phyloP scores from a whole-genome alignment of 2,329 filamentous ascomycete genomes.

The Colletotrichum spinosum region DNA sequence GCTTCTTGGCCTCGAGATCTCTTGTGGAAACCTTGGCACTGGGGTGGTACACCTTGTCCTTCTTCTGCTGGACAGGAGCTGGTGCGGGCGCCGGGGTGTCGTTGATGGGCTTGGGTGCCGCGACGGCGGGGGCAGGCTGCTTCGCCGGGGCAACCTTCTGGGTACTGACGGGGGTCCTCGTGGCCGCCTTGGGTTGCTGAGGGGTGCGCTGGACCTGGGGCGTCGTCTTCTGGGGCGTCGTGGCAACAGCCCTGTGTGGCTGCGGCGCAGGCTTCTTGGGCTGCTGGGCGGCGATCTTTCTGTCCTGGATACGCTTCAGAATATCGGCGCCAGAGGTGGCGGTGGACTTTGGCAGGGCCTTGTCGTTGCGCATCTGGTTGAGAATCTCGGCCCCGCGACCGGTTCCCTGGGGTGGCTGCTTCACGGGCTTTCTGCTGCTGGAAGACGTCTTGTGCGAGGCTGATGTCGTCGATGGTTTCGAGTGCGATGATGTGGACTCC shows the following conservation, averaged over 20 bases:
- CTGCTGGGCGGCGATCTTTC: constrained; percentile 13
- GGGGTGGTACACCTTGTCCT: constrained; percentile 29
- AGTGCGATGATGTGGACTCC: background rate
- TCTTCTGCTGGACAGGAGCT: constrained; percentile 15
- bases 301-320: constrained; percentile 21
- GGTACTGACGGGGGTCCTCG: constrained; percentile 2
- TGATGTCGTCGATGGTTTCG: background rate
- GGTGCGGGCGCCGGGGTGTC: background rate
- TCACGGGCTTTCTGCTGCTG: background rate
- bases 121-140: background rate
- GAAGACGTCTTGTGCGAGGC: constrained; percentile 1
- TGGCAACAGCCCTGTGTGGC: background rate
- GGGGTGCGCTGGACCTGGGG: background rate
- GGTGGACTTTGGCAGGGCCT: constrained; percentile 6
- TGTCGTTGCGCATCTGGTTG: constrained; percentile 1
- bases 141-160: constrained; percentile 12
- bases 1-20: constrained; percentile 22
- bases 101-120: background rate
- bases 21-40: constrained; percentile 21
- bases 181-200: background rate
- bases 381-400: background rate
- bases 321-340: constrained; percentile 21
- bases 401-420: background rate
- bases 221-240: background rate
- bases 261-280: background rate